Evolutionary conservation across 495 filamentous ascomycete species (phyloP).

Genomic region (Podospora didyma): DNA sequence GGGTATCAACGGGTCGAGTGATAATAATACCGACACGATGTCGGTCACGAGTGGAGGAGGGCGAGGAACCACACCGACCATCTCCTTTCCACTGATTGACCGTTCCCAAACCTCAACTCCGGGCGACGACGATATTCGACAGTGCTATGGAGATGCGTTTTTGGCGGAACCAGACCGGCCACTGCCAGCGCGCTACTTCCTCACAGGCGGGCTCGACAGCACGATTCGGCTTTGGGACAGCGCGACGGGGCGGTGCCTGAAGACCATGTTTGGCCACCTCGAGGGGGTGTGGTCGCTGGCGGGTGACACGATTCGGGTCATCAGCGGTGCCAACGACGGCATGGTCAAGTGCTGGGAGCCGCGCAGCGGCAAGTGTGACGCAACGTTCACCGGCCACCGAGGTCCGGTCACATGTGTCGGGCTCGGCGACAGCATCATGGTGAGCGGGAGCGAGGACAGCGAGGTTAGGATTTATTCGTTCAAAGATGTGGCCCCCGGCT

Average conservation of each 20-base stretch:
- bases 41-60: conserved; percentile 37
- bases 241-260: conserved; percentile 71
- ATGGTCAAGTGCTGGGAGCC: conserved; percentile 98
- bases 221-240: conserved; percentile 95
- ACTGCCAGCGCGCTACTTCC: conserved; percentile 79
- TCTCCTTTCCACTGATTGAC: conserved; percentile 16
- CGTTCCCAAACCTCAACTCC: conserved; percentile 17
- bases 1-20: conserved; percentile 40
- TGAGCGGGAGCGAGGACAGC: conserved; percentile 88
- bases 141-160: conserved; percentile 55
- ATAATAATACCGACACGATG: conserved; percentile 55
- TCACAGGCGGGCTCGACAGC: conserved; percentile 84
- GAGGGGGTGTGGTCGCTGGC: conserved; percentile 95
- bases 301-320: conserved; percentile 83
- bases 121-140: conserved; percentile 38
- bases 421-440: conserved; percentile 80
- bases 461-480: conserved; percentile 87
- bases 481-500: conserved; percentile 45
- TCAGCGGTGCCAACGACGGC: conserved; percentile 84
- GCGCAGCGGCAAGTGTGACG: conserved; percentile 80
- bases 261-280: conserved; percentile 93
- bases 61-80: conserved; percentile 29
- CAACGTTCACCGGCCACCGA: conserved; percentile 84
- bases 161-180: conserved; percentile 54
- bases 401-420: conserved; percentile 70